Conservation (phyloP, 208 protist species). For the Acanthamoeba triangularis region DNA sequence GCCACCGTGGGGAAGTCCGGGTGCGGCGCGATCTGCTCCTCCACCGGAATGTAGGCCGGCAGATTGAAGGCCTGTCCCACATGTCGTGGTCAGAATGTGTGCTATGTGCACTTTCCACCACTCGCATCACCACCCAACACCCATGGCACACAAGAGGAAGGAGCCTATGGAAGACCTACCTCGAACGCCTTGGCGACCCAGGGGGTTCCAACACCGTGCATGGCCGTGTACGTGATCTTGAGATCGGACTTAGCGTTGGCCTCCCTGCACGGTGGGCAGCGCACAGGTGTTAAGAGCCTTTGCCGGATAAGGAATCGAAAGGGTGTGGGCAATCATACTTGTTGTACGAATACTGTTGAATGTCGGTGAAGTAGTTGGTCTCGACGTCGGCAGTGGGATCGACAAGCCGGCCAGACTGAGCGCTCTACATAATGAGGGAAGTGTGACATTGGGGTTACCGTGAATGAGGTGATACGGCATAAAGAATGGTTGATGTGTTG, state of each 20-base stretch:
- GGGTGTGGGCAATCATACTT: not conserved
- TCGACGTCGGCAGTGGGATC: constrained; percentile 48
- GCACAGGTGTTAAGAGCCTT: not conserved
- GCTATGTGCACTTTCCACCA: not conserved
- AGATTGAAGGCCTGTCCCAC: constrained; percentile 88
- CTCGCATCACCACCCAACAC: not conserved
- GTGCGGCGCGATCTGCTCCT: constrained; percentile 95
- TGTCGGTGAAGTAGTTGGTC: constrained; percentile 24
- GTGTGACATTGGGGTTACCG: not conserved
- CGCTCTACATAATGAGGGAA: not conserved
- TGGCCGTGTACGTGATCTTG: constrained; percentile 92
- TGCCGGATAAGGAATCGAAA: not conserved
- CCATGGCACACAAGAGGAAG: not conserved
- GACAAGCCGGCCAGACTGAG: not conserved
- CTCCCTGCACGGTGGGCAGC: not conserved
- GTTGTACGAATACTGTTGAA: constrained; percentile 41
- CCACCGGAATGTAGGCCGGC: constrained; percentile 78
- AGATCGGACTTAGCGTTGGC: constrained; percentile 52
- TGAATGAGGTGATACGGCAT: not conserved
- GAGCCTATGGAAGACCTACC: not conserved
- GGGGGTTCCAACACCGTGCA: constrained; percentile 96
- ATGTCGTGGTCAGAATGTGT: no score
- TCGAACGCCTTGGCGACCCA: constrained; percentile 92
- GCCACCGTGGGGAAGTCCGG: constrained; percentile 98
- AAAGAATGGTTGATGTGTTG: not conserved